Percentiles rank a stretch among this genome's conserved stretches.
phyloP scores from a whole-genome alignment of 345 rosid species.

The Boechera stricta region DNA sequence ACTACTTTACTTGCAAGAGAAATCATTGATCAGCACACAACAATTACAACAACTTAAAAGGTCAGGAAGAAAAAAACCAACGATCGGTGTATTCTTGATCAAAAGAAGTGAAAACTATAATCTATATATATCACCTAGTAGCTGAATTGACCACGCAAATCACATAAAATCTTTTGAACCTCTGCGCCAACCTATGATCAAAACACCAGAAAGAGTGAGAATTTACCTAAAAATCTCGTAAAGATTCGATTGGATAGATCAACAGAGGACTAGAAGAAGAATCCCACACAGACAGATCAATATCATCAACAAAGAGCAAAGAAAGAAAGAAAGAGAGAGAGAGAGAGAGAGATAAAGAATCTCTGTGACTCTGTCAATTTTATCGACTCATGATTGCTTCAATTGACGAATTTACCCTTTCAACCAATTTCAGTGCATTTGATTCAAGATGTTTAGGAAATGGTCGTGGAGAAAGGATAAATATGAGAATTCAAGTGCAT shows the following conservation, averaged over 20 bases:
- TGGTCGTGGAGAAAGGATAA: not conserved
- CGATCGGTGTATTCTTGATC: conserved; percentile 19
- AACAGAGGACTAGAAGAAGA: conserved; percentile 22
- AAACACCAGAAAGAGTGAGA: not conserved
- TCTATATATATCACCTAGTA: not conserved
- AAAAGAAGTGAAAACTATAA: not conserved
- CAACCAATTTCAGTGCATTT: not conserved
- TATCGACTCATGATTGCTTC: not conserved
- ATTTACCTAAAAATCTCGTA: conserved; percentile 7
- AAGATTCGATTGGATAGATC: conserved; percentile 22
- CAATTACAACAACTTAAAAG: not conserved
- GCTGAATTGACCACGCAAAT: conserved; percentile 12
- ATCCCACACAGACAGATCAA: conserved; percentile 21
- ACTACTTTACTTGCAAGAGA: conserved; percentile 1
- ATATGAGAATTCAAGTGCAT: conserved; percentile 7
- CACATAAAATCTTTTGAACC: not conserved
- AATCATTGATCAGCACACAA: conserved; percentile 5
- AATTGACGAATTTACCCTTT: conserved; percentile 31
- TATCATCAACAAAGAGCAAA: conserved; percentile 3
- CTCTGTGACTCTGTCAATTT: conserved; percentile 22
- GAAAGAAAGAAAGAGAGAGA: not conserved
- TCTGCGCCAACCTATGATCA: not conserved
- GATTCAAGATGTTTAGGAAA: not conserved
- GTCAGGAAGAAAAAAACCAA: not conserved
- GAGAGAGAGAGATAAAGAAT: not conserved